Evolutionary conservation across 345 rosid species (phyloP), one percentile per base, ranked within the genome.

Genomic region (Eutrema yunnanense): DNA sequence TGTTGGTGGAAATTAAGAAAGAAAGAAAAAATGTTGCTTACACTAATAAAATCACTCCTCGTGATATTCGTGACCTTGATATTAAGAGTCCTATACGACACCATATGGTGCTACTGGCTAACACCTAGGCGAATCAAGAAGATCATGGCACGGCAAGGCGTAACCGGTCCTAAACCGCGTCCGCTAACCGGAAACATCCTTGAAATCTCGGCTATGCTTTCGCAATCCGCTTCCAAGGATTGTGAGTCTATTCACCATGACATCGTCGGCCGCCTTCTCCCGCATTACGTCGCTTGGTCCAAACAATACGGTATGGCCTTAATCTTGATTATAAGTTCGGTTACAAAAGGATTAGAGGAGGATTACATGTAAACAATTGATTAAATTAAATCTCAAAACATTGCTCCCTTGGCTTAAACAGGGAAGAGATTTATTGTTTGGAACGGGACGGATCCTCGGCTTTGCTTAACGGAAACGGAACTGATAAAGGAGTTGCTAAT

Each of bases 361-460:
- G 38, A 53, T 22, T 33, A 22, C 1, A 65, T 65, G 48, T 12
- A 26, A 5, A 32, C 34, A 5, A 32, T 32, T 3, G 34, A 32
- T 5, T 32, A 32, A 32, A 32, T 32, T 32, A 32, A 3, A 32
- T 4, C 4, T 32, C 4, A 4, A 4, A 32, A 32, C 34, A 6
- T 32, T 32, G 5, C 5, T 0, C 34, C 5, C 5, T 32, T 50
- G 34, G 68, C 26, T 55, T 16, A 49, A 42, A 44, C 34, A 94
- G 99, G 99, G 75, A 90, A 90, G 63, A 80, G 98, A 52, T 96
- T 92, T 47, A 80, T 96, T 37, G 92, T 80, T 48, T 96, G 98
- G 98, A 84, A 88, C 41, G 99, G 99, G 68, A 79, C 84, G 0
- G 99, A 96, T 76, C 99, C 99, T 2, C 58, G 99, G 73, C 84